phyloP scores from a whole-genome alignment of 176 grass and related monocot genomes.

The Sorghum bicolor region Sorghum_bicolor_NCBIv3 NC_012870.2:73649501-73650000 shows the following conservation, averaged over 20 bases:
- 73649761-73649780: conserved; percentile 1
- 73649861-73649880: conserved; percentile 66
- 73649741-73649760: background rate
- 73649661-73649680: conserved; percentile 19
- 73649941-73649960: conserved; percentile 80
- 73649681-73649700: background rate
- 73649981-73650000: conserved; percentile 68
- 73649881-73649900: conserved; percentile 81
- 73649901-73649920: conserved; percentile 85
- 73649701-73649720: background rate
- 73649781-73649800: background rate
- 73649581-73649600: conserved; percentile 4
- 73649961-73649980: conserved; percentile 99
- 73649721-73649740: background rate
- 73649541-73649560: conserved; percentile 12
- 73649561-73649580: background rate
- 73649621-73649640: background rate
- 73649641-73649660: background rate
- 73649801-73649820: conserved; percentile 6
- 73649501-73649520: conserved; percentile 69
- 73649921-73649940: conserved; percentile 81
- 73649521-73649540: conserved; percentile 50
- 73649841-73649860: conserved; percentile 58
- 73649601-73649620: background rate
- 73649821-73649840: conserved; percentile 20